Conservation (phyloP, 768 basidiomycete species). For the Lyophyllum semitale region DNA sequence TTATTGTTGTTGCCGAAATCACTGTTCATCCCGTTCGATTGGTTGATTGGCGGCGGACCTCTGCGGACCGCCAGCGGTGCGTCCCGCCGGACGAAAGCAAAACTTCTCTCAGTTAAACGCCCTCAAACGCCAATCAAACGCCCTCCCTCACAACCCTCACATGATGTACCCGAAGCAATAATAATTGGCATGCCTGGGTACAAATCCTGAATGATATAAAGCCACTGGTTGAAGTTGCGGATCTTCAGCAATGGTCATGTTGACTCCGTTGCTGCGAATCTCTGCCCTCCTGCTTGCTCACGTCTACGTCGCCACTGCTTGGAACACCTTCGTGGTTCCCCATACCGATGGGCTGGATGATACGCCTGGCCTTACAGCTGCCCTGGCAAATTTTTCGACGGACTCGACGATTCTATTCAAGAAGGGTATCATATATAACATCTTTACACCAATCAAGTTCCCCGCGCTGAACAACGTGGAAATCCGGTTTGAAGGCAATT, state of each 20-base stretch:
- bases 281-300: slow-evolving; percentile 23
- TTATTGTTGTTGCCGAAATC: too few species aligned
- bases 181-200: neutral
- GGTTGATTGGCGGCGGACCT: neutral
- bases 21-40: too few species aligned
- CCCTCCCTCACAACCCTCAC: too few species aligned
- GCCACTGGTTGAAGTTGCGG: neutral
- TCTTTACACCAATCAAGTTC: slow-evolving; percentile 61
- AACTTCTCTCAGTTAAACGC: slow-evolving; percentile 1
- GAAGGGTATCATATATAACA: slow-evolving; percentile 59
- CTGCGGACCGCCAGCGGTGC: too few species aligned
- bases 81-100: too few species aligned
- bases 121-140: neutral
- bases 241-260: slow-evolving; percentile 2
- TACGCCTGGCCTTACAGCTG: slow-evolving; percentile 46
- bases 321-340: slow-evolving; percentile 54
- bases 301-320: slow-evolving; percentile 30
- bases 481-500: slow-evolving; percentile 56
- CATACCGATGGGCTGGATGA: slow-evolving; percentile 52
- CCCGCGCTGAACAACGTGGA: slow-evolving; percentile 57
- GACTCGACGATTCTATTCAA: slow-evolving; percentile 59
- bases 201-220: neutral
- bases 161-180: neutral
- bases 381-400: slow-evolving; percentile 38
- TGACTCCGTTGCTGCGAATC: slow-evolving; percentile 9